Evolutionary conservation across 139 green algal genomes (phyloP).

Genomic region (Micractinium conductrix): DNA sequence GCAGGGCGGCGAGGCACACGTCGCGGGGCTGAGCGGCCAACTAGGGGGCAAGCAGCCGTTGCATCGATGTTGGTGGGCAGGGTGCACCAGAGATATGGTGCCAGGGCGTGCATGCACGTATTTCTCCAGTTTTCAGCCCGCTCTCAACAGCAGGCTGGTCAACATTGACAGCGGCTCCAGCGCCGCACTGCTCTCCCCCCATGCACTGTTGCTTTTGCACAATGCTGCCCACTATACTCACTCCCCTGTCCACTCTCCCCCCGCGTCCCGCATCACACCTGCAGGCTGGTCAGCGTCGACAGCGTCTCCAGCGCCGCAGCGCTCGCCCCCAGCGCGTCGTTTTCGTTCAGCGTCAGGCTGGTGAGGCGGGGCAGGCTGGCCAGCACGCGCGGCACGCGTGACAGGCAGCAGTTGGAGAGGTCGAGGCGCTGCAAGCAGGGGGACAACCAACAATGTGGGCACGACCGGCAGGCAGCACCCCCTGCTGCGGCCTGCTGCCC

Average conservation of each 20-base stretch:
- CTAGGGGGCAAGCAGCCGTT: no score
- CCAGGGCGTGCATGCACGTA: no score
- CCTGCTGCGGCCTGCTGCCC: not conserved
- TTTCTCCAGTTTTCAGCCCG: no score
- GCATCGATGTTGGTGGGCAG: no score
- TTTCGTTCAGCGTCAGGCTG: constrained; percentile 29
- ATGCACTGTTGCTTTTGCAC: no score
- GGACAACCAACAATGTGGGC: not conserved
- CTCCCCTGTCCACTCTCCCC: not conserved
- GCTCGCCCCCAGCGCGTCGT: constrained; percentile 1
- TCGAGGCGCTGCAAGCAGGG: constrained; percentile 6
- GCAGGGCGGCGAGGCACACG: no score
- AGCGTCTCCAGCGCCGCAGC: constrained; percentile 5
- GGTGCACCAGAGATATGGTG: no score
- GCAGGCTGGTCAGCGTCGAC: not conserved
- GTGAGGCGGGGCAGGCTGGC: constrained; percentile 16
- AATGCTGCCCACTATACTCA: no score
- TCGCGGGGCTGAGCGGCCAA: no score
- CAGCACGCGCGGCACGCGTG: constrained; percentile 22
- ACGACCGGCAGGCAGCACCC: not conserved
- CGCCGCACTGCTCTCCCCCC: no score
- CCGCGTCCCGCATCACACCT: not conserved
- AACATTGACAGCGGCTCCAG: no score
- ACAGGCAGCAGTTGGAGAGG: constrained; percentile 34
- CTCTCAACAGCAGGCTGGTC: no score